Evolutionary conservation across 2,329 filamentous ascomycete species (phyloP).

Genomic region (Exophiala xenobiotica): DNA sequence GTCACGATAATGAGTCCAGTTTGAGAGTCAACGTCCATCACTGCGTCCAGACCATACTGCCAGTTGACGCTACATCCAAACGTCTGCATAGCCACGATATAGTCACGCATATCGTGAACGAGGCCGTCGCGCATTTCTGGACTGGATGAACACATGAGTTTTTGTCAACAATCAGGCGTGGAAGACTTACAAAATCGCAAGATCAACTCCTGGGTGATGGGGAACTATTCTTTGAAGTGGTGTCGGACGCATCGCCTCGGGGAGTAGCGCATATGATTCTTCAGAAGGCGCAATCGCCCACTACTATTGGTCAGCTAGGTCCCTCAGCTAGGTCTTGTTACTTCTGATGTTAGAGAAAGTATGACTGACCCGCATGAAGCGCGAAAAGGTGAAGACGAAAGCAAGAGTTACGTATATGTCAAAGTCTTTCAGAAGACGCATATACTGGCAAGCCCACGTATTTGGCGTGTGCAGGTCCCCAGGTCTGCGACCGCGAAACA

Average conservation of each 20-base stretch:
- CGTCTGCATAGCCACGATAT: slow-evolving; percentile 12
- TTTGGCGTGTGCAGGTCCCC: slow-evolving; percentile 13
- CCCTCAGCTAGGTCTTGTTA: neutral
- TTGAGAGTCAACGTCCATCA: slow-evolving; percentile 4
- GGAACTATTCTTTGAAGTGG: slow-evolving; percentile 13
- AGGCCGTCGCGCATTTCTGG: slow-evolving; percentile 17
- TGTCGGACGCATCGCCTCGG: slow-evolving; percentile 15
- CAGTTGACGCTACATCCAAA: slow-evolving; percentile 15
- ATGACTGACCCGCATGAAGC: slow-evolving; percentile 18
- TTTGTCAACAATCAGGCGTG: neutral
- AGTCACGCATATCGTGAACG: slow-evolving; percentile 16
- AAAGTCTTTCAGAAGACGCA: slow-evolving; percentile 11
- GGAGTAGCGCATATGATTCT: slow-evolving; percentile 13
- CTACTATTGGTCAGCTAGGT: neutral
- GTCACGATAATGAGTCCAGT: slow-evolving; percentile 7
- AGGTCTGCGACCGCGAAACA: slow-evolving; percentile 5
- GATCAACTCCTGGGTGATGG: slow-evolving; percentile 14
- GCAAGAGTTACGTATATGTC: slow-evolving; percentile 13
- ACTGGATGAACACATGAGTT: neutral
- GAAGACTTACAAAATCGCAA: slow-evolving; percentile 12
- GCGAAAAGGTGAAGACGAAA: slow-evolving; percentile 6
- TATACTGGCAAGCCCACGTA: slow-evolving; percentile 17
- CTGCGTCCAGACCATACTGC: slow-evolving; percentile 4
- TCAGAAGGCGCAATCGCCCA: slow-evolving; percentile 14
- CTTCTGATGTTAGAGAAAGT: neutral